phyloP scores from a whole-genome alignment of 305 asterid species.

The Caryopteris hybrid region DNA sequence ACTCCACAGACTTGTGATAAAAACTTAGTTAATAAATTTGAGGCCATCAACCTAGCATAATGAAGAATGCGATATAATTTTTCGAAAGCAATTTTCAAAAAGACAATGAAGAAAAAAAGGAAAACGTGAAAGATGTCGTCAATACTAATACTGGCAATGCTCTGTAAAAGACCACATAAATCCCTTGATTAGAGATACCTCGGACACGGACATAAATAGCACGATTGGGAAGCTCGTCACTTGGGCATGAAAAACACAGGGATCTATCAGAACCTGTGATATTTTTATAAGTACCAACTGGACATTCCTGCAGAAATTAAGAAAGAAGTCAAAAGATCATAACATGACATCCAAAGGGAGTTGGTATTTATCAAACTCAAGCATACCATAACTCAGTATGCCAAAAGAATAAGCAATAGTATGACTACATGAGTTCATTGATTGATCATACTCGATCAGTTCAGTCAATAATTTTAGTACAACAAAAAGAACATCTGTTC shows the following conservation, averaged over 20 bases:
- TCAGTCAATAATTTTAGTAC: neutral
- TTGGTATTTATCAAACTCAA: conserved; percentile 6
- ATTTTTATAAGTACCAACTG: conserved; percentile 87
- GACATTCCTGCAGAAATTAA: conserved; percentile 73
- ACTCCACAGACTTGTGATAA: neutral
- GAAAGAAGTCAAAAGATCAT: neutral
- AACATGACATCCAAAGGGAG: conserved; percentile 13
- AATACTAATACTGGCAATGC: neutral
- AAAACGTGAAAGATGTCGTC: conserved; percentile 14
- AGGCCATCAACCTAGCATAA: conserved; percentile 1
- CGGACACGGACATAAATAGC: conserved; percentile 71
- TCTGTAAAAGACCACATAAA: neutral
- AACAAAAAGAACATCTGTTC: neutral
- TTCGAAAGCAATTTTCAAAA: neutral
- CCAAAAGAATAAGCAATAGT: neutral
- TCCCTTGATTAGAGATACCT: conserved; percentile 47
- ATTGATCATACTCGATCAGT: conserved; percentile 2
- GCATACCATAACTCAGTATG: neutral
- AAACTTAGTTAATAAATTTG: neutral
- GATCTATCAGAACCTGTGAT: conserved; percentile 79
- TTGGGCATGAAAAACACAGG: conserved; percentile 82
- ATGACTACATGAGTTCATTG: neutral
- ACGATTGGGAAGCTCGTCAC: conserved; percentile 76
- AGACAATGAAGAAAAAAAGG: neutral
- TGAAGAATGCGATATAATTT: neutral